Evolutionary conservation across 257 asterid species (phyloP).

Genomic region (Nicotiana tabacum): DNA sequence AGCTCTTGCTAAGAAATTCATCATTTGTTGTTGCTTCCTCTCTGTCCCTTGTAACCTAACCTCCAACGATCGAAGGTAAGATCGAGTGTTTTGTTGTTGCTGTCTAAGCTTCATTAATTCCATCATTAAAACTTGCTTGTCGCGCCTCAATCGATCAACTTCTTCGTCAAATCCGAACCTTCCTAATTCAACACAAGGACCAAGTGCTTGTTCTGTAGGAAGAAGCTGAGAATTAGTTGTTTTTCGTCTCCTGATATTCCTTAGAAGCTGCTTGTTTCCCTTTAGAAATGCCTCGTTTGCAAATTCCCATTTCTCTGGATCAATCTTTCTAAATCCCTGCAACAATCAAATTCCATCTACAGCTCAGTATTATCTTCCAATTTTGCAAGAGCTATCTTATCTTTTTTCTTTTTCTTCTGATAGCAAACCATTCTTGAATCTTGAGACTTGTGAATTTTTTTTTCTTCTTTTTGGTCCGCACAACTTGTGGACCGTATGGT

Average conservation of each 20-base stretch:
- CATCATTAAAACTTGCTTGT: constrained; percentile 42
- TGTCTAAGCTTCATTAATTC: constrained; percentile 63
- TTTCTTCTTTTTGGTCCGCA: background rate
- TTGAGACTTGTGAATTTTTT: background rate
- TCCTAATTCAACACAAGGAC: constrained; percentile 56
- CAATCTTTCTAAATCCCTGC: constrained; percentile 94
- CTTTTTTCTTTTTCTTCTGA: background rate
- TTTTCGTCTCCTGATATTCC: constrained; percentile 55
- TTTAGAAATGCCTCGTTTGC: constrained; percentile 65
- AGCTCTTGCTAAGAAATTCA: constrained; percentile 74
- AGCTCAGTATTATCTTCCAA: background rate
- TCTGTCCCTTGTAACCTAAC: constrained; percentile 54
- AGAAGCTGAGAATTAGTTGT: constrained; percentile 23
- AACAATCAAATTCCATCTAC: constrained; percentile 19
- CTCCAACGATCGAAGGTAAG: constrained; percentile 58
- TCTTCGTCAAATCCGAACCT: constrained; percentile 48
- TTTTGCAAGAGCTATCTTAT: background rate
- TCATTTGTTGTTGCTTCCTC: constrained; percentile 76
- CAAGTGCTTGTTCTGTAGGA: constrained; percentile 27
- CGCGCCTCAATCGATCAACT: constrained; percentile 50
- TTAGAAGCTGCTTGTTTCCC: constrained; percentile 58
- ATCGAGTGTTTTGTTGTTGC: constrained; percentile 51
- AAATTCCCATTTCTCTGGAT: constrained; percentile 86
- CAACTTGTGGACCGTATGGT: background rate
- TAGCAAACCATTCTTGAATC: background rate